Conservation (phyloP, 305 asterid species). For the Fraxinus ornus region DNA sequence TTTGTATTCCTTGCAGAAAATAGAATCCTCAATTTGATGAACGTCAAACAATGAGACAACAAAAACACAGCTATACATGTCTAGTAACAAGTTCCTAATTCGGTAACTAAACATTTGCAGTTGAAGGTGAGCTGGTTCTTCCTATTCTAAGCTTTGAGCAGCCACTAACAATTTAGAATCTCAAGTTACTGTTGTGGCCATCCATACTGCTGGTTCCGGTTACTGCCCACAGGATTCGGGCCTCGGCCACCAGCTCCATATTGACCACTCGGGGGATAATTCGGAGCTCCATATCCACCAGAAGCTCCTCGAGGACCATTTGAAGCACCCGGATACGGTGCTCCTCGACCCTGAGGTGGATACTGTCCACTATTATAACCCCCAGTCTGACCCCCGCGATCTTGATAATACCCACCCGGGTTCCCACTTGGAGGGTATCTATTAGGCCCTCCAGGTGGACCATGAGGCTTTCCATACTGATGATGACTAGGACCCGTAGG, state of each 20-base stretch:
- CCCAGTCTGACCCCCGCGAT: constrained; percentile 73
- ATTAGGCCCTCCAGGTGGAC: constrained; percentile 68
- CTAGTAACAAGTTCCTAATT: constrained; percentile 17
- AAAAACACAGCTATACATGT: constrained; percentile 26
- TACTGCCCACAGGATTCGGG: constrained; percentile 50
- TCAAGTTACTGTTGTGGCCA: constrained; percentile 65
- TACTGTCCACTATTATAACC: constrained; percentile 49
- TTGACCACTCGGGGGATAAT: constrained; percentile 64
- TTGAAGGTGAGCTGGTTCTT: not conserved
- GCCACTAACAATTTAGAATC: not conserved
- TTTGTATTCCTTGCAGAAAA: not conserved
- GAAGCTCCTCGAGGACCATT: constrained; percentile 66
- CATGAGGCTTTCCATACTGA: constrained; percentile 78
- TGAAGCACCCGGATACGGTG: constrained; percentile 61
- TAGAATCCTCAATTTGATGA: not conserved
- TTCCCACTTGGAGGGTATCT: constrained; percentile 70
- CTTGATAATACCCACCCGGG: constrained; percentile 67
- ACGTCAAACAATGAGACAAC: not conserved
- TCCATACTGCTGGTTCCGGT: constrained; percentile 76
- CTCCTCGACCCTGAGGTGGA: constrained; percentile 72
- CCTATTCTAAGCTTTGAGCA: not conserved
- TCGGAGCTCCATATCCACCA: constrained; percentile 69
- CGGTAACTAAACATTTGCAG: constrained; percentile 1
- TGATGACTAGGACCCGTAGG: constrained; percentile 64
- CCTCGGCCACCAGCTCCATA: constrained; percentile 80